Evolutionary conservation across 192 early-diverging fungal species (phyloP), one percentile per base, ranked within the genome.

Genomic region (Polychytrium aggregatum): DNA sequence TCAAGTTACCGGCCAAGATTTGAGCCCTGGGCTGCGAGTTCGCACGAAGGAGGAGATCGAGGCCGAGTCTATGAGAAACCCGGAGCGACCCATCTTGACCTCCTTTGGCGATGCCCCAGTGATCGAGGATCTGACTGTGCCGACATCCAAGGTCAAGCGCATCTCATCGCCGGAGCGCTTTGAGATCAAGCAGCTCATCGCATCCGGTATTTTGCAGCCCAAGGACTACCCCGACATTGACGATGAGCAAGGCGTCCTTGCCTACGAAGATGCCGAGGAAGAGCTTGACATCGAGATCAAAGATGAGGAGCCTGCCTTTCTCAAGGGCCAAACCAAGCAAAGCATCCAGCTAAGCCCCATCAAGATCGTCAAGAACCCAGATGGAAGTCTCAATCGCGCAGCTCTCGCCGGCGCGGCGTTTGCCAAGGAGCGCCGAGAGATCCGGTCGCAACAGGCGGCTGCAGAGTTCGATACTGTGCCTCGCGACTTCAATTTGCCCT

Each of bases 301-400:
- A 31, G 92, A 97, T 26, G 90, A 95, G 27, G 96, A 97, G 48
- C 96, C 96, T 3, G 65, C 81, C 20, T 99, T 99, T 62, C 63
- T 99, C 57, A 82, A 82, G 43, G 96, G 96, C 13, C 96, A 98
- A 50, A 89, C 87, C 0, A 76, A 78, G 46, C 77, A 84, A 41
- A 78, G 83, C 0, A 59, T 95, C 20, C 82, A 90, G 47, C 69
- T 99, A 14, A 85, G 81, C 59, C 96, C 96, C 10, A 82, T 99
- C 59, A 99, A 97, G 63, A 87, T 99, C 22, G 89, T 99, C 35
- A 97, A 97, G 65, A 93, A 90, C 35, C 93, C 93, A 1, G 96
- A 97, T 56, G 96, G 96, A 18, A 85, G 88, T 13, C 56, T 99
- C 68, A 97, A 99, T 59, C 78, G 93, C 3, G 91, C 93, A 0